phyloP scores from a whole-genome alignment of 352 stramenopile species.

The Phytopythium delawarense region DNA sequence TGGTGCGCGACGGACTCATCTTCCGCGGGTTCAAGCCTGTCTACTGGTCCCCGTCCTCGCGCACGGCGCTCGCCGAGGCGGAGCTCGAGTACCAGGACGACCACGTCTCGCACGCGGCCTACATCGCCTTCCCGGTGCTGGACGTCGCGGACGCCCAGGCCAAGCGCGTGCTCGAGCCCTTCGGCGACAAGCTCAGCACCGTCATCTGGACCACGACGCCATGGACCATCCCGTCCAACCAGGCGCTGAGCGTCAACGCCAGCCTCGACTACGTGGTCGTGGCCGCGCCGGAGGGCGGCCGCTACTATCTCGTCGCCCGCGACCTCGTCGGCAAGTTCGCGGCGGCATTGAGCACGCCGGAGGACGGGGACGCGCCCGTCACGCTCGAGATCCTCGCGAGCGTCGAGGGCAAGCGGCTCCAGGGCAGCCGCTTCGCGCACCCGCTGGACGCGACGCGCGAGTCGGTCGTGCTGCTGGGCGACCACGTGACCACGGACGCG shows the following conservation, averaged over 20 bases:
- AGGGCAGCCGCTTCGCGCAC: slow-evolving; percentile 81
- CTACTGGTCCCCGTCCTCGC: slow-evolving; percentile 97
- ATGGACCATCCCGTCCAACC: slow-evolving; percentile 98
- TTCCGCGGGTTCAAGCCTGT: slow-evolving; percentile 98
- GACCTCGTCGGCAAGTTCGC: slow-evolving; percentile 52
- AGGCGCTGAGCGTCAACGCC: slow-evolving; percentile 96
- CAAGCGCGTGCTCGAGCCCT: slow-evolving; percentile 29
- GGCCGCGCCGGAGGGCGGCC: slow-evolving; percentile 19
- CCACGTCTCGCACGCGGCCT: slow-evolving; percentile 95
- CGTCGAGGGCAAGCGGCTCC: slow-evolving; percentile 47
- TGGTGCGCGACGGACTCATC: slow-evolving; percentile 95
- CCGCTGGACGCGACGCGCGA: slow-evolving; percentile 83
- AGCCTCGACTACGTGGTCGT: slow-evolving; percentile 94
- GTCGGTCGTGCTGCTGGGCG: slow-evolving; percentile 87
- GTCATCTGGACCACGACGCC: slow-evolving; percentile 98
- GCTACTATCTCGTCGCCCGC: slow-evolving; percentile 51
- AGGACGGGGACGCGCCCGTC: slow-evolving; percentile 7
- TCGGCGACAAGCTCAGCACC: slow-evolving; percentile 39
- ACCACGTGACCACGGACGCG: slow-evolving; percentile 97
- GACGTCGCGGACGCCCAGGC: slow-evolving; percentile 16
- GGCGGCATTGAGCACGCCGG: slow-evolving; percentile 11
- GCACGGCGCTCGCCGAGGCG: slow-evolving; percentile 97
- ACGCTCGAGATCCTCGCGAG: slow-evolving; percentile 56
- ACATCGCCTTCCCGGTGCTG: slow-evolving; percentile 86
- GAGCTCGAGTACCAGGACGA: slow-evolving; percentile 98